Evolutionary conservation across 1,139 yeast genomes (phyloP), one percentile per base, ranked within the genome.

Genomic region (Scheffersomyces parashehatae): DNA sequence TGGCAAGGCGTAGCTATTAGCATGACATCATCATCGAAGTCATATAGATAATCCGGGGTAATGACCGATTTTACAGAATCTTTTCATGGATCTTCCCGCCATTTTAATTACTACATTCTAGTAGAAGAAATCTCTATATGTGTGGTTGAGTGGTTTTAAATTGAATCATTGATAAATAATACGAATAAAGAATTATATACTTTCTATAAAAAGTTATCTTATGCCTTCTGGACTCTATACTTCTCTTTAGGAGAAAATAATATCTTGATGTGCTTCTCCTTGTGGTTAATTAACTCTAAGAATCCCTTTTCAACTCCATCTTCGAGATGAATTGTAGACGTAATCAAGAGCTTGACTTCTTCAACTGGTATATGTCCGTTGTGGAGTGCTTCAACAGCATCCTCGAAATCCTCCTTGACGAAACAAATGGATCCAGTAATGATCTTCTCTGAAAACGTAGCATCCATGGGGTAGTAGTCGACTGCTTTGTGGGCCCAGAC

Each of bases 401-500:
- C 60, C 42, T 60, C 64, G 43, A 70, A 71, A 49, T 71, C 76
- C 39, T 55, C 49, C 30, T 62, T 64, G 5, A 67, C 67, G 50
- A 68, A 71, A 49, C 75, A 67, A 61, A 71, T 70, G 8, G 73
- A 67, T 11, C 76, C 77, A 3, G 75, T 68, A 26, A 72, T 61
- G 8, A 55, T 46, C 40, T 67, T 69, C 51, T 71, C 76, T 36
- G 67, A 61, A 50, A 62, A 60, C 2, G 76, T 71, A 13, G 70
- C 53, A 41, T 62, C 63, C 75, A 71, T 70, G 24, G 73, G 75
- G 35, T 58, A 63, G 45, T 59, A 67, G 24, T 62, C 60, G 15
- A 68, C 56, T 11, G 66, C 63, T 29, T 60, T 58, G 45, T 67
- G 65, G 20, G 73, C 68, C 86, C 86, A 78, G 49, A 79, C 15